phyloP scores from a whole-genome alignment of 2,329 filamentous ascomycete species.

The Emericellopsis cladophorae region DNA sequence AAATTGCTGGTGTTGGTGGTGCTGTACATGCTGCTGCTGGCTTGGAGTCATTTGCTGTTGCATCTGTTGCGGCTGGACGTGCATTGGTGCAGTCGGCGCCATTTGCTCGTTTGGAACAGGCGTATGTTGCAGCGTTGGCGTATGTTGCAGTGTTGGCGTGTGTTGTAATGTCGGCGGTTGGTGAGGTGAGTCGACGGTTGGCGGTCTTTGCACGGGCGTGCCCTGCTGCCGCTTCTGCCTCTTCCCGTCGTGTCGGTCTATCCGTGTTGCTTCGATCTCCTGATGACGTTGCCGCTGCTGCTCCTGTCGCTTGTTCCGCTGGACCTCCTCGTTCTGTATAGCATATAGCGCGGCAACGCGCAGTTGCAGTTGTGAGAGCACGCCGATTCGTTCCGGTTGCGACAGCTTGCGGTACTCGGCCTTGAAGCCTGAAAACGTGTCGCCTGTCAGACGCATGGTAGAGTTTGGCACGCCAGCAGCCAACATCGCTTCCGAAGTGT shows the following conservation, averaged over 20 bases:
- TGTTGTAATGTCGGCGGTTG: not conserved
- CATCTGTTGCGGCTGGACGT: constrained; percentile 7
- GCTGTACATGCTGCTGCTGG: constrained; percentile 9
- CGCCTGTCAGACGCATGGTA: constrained; percentile 25
- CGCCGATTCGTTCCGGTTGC: constrained; percentile 23
- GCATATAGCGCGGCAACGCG: constrained; percentile 30
- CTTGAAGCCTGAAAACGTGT: constrained; percentile 30
- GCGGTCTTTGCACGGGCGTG: constrained; percentile 8
- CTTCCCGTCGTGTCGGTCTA: constrained; percentile 11
- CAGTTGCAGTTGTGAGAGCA: constrained; percentile 25
- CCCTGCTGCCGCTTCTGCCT: constrained; percentile 9
- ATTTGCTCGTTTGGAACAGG: not conserved
- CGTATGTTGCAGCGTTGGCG: not conserved
- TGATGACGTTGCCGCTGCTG: constrained; percentile 23
- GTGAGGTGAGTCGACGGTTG: not conserved
- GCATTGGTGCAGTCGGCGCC: constrained; percentile 4
- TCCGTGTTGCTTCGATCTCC: constrained; percentile 21
- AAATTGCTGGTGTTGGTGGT: constrained; percentile 4
- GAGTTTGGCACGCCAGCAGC: constrained; percentile 25
- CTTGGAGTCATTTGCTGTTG: constrained; percentile 12
- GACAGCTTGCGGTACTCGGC: constrained; percentile 28
- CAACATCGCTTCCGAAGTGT: constrained; percentile 22
- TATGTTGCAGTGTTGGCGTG: not conserved
- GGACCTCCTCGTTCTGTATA: constrained; percentile 29
- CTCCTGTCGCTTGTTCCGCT: constrained; percentile 24